These are phyloP conservation scores for Chalara sp. DNA, from an alignment of 2,329 filamentous ascomycete genomes.

Conservation along the genomic window DNA sequence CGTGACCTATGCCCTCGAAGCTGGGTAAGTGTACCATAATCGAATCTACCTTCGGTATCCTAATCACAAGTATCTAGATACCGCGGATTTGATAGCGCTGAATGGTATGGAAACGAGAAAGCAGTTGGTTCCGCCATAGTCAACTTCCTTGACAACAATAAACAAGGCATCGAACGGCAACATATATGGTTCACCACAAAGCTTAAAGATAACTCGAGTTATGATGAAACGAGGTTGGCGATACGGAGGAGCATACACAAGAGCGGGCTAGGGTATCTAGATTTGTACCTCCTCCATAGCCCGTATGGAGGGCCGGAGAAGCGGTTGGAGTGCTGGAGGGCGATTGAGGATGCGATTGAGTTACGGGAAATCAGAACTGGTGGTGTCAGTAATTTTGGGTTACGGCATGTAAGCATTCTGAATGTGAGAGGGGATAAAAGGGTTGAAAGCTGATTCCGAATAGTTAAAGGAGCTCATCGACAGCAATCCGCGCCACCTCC, in stretches of 20 bases:
- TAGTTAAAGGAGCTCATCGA: constrained; percentile 25
- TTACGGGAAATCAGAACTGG: constrained; percentile 65
- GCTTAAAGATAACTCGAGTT: constrained; percentile 55
- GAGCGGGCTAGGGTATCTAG: constrained; percentile 66
- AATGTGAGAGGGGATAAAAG: neutral
- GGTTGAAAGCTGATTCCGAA: neutral
- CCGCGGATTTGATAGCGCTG: constrained; percentile 44
- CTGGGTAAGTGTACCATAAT: constrained; percentile 35
- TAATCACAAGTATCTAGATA: constrained; percentile 38
- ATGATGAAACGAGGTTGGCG: constrained; percentile 59
- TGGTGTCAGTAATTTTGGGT: constrained; percentile 74
- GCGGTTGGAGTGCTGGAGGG: constrained; percentile 66
- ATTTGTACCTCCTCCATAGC: constrained; percentile 73
- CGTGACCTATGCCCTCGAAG: constrained; percentile 34
- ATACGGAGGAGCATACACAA: constrained; percentile 59
- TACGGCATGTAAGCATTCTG: constrained; percentile 54
- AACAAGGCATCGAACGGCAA: constrained; percentile 47
- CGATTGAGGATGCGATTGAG: constrained; percentile 67
- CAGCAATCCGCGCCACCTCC: constrained; percentile 44
- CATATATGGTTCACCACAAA: constrained; percentile 80
- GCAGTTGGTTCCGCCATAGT: constrained; percentile 61
- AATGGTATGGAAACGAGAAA: constrained; percentile 61
- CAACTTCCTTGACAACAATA: constrained; percentile 45
- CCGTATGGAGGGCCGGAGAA: constrained; percentile 68
- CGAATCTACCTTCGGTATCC: constrained; percentile 31